Base-by-base conservation (phyloP, 2,329 filamentous ascomycete species). In the Ophiostoma australiae region DNA sequence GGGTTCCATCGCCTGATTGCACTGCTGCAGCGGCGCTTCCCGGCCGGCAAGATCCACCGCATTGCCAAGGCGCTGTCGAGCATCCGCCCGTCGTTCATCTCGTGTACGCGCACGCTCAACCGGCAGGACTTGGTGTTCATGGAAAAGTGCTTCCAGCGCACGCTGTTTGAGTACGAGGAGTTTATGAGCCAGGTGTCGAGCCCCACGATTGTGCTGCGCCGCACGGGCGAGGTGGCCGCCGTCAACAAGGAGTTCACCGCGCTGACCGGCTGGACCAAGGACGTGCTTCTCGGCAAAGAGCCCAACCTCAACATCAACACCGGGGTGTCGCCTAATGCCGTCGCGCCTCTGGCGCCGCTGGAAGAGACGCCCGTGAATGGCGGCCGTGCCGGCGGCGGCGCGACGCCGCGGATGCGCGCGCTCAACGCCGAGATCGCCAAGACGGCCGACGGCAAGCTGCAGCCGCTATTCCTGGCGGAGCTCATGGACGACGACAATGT, bases 221-320 rank as follows among this genome's bases (percentile, higher is more conserved):
- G 95, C 67, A 97, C 94, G 0, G 95, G 95, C 69, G 95, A 98
- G 79, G 89, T 99, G n/a, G 94, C 93, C 0, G 92, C 92, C 3
- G 93, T 96, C 31, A 96, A 95, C 78, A 97, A 97, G 80, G 95
- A 98, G 79, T 99, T 99, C 76, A 93, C 90, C n/a, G 91, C 96
- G 39, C 83, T 99, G 70, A 97, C 95, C 0, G 95, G 94, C 5
- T 99, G 95, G 95, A 91, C 89, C 69, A 94, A 93, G 77, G 91
- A 95, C 67, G 89, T 98, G 0, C 83, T 99, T 0, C 84, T 98
- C 0, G 95, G 95, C 68, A 92, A 93, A 76, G 91, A 93, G 76
- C 86, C 91, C 1, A 98, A 98, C 76, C 82, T 92, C 31, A 98
- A 98, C 77, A 87, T 93, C 77, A 97, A 97, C 79, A 87, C 86